Evolutionary conservation across 306 rosid species (phyloP).

Genomic region (Casuarina cunninghamiana): DNA sequence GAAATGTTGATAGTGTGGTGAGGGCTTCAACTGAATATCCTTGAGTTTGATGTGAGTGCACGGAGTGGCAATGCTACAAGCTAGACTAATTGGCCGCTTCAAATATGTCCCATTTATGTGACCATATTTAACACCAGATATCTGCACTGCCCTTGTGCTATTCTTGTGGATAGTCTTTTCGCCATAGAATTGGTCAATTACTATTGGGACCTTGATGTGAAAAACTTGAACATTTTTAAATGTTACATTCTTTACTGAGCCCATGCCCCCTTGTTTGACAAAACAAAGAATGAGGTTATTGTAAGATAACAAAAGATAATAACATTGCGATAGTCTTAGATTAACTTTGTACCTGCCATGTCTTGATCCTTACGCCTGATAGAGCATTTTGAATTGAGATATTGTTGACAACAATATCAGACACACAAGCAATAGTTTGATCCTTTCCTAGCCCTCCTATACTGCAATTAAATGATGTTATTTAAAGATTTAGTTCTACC

Average conservation of each 20-base stretch:
- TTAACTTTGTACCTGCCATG: constrained; percentile 83
- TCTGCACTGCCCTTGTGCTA: constrained; percentile 59
- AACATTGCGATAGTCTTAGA: not conserved
- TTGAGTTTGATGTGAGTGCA: constrained; percentile 73
- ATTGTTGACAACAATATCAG: constrained; percentile 67
- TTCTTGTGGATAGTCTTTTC: constrained; percentile 80
- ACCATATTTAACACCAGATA: constrained; percentile 62
- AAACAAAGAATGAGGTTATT: not conserved
- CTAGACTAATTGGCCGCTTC: constrained; percentile 64
- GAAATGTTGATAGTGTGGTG: constrained; percentile 27
- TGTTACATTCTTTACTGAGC: constrained; percentile 83
- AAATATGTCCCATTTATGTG: constrained; percentile 60
- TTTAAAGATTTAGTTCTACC: too few species aligned
- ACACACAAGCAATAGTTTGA: constrained; percentile 76
- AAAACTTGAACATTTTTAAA: constrained; percentile 72
- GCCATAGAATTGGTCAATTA: constrained; percentile 87
- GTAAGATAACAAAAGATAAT: not conserved
- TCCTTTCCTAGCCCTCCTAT: constrained; percentile 86
- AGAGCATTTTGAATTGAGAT: constrained; percentile 67
- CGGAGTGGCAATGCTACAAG: constrained; percentile 75
- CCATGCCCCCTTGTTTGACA: constrained; percentile 67
- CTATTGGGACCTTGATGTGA: constrained; percentile 66
- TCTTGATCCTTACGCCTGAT: constrained; percentile 87
- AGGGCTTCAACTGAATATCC: constrained; percentile 68
- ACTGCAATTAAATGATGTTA: constrained; percentile 29